Evolutionary conservation across 2,329 filamentous ascomycete genomes (phyloP), one percentile per base, ranked within the genome.

Genomic region (Stachybotrys chartarum): DNA sequence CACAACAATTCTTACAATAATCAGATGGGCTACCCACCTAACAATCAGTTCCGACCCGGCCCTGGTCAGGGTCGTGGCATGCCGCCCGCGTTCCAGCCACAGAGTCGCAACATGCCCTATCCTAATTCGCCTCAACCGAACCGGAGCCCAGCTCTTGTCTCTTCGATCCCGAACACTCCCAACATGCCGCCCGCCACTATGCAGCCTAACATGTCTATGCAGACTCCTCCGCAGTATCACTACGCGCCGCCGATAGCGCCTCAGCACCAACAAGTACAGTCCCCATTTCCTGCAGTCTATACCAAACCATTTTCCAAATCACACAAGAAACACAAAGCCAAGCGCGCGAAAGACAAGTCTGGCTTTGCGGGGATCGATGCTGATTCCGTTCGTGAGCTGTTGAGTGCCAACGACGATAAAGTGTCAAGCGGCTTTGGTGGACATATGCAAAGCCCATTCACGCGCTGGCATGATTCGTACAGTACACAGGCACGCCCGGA

Each of bases 151-250:
- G 84, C 85, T 35, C 75, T 88, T 55, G 74, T 84, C 31, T 81
- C 81, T 55, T 84, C 85, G 42, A 80, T 87, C 63, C 85, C 87
- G 56, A 81, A 81, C 59, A 88, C 86, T 32, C 86, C 89, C 59
- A 84, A 87, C 75, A 85, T 85, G 85, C 81, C 69, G 55, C 76
- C 79, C 47, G 81, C 80, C 52, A 79, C 78, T 60, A 82, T 82
- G 66, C 72, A 73, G 58, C 68, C 69, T 4, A 66, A 67, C 55
- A 85, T 91, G 70, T 80, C 88, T 51, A 88, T 89, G 72, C 79
- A 79, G 70, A 78, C 79, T 56, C 78, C 81, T 57, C 80, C 81
- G 48, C 80, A 82, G 59, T 88, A 86, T 75, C 83, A 83, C 61
- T 82, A 82, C 57, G 76, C 76, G 62, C 78, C 77, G 65, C 79